Conservation (phyloP, 2,329 filamentous ascomycete genomes). For the Colletotrichum nymphaeae region DNA sequence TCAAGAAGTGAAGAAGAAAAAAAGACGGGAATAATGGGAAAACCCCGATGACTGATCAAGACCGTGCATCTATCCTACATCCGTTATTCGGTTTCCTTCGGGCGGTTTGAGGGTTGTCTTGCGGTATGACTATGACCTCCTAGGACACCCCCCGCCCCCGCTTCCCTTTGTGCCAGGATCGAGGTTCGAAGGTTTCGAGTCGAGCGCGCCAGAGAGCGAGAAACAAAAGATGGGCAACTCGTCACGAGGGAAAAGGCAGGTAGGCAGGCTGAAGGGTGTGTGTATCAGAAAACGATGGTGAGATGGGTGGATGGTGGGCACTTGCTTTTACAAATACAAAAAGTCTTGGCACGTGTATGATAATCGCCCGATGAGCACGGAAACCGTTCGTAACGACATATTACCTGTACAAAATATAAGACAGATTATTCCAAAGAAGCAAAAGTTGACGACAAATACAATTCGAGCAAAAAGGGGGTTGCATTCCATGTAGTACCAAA, state of each 20-base stretch:
- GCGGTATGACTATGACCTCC: not conserved
- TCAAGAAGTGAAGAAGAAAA: not conserved
- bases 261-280: not conserved
- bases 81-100: conserved; percentile 6
- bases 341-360: conserved; percentile 25
- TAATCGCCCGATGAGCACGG: conserved; percentile 1
- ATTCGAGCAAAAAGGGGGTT: not conserved
- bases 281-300: conserved; percentile 14
- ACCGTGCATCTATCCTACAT: conserved; percentile 24
- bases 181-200: not conserved
- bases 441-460: not conserved
- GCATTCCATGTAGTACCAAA: not conserved
- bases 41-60: not conserved
- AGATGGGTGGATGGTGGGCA: not conserved
- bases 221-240: not conserved
- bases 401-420: not conserved
- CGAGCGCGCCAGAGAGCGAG: not conserved
- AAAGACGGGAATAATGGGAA: not conserved
- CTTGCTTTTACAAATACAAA: conserved; percentile 19
- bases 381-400: not conserved
- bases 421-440: not conserved
- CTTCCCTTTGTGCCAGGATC: not conserved
- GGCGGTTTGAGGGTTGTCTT: not conserved
- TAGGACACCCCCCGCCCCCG: not conserved
- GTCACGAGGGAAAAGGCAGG: not conserved